Base-by-base conservation (phyloP, 129 eudicot genomes). In the Mikania micrantha region DNA sequence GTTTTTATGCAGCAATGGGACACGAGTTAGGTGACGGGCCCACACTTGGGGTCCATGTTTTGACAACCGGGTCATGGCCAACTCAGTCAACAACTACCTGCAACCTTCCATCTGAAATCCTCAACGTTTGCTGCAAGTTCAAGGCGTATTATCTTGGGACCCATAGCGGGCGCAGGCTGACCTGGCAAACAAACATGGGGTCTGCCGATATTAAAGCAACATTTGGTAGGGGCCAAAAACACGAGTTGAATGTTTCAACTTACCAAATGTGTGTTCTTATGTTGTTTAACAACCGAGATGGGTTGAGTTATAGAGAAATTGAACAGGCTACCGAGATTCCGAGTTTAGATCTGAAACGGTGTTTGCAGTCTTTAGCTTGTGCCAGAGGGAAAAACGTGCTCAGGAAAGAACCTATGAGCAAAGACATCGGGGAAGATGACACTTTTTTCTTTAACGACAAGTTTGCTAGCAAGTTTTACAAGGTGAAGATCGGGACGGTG, bases 331-430 rank as follows among this genome's bases (percentile, higher is more conserved):
- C 52, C 22, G 52, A 45, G 52, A 45, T 45, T n/a, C 52, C 22
- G 52, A 45, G 9, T 45, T n/a, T 16, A 16, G 52, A 45, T 45
- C 21, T 45, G 21, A 45, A 45, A 45, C 52, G 52, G 5, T 45
- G 52, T 45, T 45, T 45, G 52, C 52, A 45, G 52, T 45, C 52
- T n/a, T 45, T 45, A 45, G 52, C 52, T 16, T 45, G 52, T 45
- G 52, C 52, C 5, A 45, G 16, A n/a, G 52, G 52, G 52, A 45
- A 45, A 45, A 45, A 45, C 60, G 72, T 3, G 49, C 74, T 8
- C 65, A 71, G 73, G 69, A 71, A 65, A 65, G 71, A 66, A 66
- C 52, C 52, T 8, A 66, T 66, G 71, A 66, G 71, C 39, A 66
- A 66, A 66, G 71, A 66, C 28, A 66, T 66, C 2, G 28, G 17